A percentile compares a stretch with the other conserved stretches of the same genome.
phyloP scores from a whole-genome alignment of 768 basidiomycete species.

The Chalciporus chontae region DNA sequence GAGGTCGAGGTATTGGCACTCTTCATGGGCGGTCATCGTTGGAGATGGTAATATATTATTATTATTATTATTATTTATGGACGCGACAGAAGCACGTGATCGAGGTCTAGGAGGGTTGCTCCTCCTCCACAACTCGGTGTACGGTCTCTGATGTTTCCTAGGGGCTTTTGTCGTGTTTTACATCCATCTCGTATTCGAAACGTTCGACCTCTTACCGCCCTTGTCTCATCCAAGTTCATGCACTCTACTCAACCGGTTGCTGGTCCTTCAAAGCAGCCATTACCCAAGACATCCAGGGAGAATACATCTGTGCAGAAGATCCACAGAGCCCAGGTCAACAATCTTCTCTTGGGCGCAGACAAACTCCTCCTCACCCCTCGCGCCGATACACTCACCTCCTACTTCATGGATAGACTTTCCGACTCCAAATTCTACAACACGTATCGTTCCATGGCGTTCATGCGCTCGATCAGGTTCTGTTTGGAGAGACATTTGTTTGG shows the following conservation, averaged over 20 bases:
- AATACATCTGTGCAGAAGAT: conserved; percentile 12
- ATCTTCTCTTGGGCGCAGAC: conserved; percentile 25
- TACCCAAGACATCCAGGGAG: not conserved
- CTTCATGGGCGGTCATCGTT: conserved; percentile 77
- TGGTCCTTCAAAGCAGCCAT: not conserved
- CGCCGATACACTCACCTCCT: conserved; percentile 18
- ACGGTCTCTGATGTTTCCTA: conserved; percentile 3
- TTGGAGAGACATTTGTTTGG: conserved; percentile 35
- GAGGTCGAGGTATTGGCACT: conserved; percentile 85
- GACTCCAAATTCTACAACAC: conserved; percentile 26
- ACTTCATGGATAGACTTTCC: conserved; percentile 22
- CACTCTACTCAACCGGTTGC: not conserved
- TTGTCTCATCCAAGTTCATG: not conserved
- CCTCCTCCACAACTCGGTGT: too few relatives aligned
- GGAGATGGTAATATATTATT: too few relatives aligned
- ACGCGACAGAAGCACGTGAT: conserved; percentile 18
- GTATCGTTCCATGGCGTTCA: conserved; percentile 32
- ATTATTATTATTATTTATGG: too few relatives aligned
- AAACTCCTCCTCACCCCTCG: conserved; percentile 22
- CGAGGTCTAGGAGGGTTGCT: not conserved
- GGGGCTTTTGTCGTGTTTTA: conserved; percentile 5
- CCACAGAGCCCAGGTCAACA: conserved; percentile 23
- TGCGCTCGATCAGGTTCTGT: conserved; percentile 39
- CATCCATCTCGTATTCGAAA: not conserved
- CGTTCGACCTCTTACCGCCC: not conserved